Base-by-base conservation (phyloP, 2,329 filamentous ascomycete genomes). In the Diaporthe ampelina region DNA sequence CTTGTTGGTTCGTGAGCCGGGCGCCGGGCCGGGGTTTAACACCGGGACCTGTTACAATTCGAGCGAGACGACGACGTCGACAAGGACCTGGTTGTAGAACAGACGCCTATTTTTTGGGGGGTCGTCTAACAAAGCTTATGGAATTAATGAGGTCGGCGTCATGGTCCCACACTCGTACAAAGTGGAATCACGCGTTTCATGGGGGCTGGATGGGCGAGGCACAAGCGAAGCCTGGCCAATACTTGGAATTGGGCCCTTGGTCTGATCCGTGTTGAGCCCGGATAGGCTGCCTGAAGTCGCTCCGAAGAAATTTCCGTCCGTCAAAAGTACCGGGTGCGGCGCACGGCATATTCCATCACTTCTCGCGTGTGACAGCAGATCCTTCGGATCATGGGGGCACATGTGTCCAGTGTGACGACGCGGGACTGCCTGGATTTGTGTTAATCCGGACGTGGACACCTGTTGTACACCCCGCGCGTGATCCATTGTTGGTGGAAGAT, bases 391-490 rank as follows among this genome's bases (percentile, higher is more conserved):
- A 68, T 54, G 48, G 48, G 61, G 29, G 48, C 48, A 68, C 63
- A 48, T 68, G 63, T 67, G 63, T 68, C 45, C n/a, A 54, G 63
- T 68, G 45, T 68, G 63, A 68, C 63, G 63, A 68, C n/a, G 63
- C 48, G 63, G 15, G 15, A 54, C 54, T 72, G 32, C 57, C 45
- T 52, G 54, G 19, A 50, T 48, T 48, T 57, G 69, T 61, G 37
- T 50, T 50, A 48, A 58, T 17, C n/a, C 32, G 69, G 57, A 11
- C 32, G 24, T 29, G 45, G 26, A 48, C 35, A 63, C 43, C 57
- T 52, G 43, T 11, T 32, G 43, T 19, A 63, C 37, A 24, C 35
- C 40, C 57, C 70, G 57, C 59, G 35, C 70, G 57, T 72, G 56
- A 72, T 61, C 35, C 56, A 21, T 10, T 19, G 10, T 37, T 68